Evolutionary conservation across 2,329 filamentous ascomycete species (phyloP).

Genomic region (Geoglossum cookeanum): DNA sequence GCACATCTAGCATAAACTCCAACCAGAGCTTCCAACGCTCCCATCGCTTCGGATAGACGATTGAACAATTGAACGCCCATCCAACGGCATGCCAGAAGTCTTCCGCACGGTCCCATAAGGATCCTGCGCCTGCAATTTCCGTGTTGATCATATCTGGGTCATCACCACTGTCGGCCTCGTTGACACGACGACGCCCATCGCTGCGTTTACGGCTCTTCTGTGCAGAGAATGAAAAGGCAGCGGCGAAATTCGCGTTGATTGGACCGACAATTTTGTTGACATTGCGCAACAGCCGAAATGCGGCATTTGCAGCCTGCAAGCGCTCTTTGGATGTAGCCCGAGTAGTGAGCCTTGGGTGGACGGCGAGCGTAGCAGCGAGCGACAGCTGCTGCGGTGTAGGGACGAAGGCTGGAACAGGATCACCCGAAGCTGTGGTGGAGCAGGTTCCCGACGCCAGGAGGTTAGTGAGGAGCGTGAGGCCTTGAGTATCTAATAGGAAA

Average conservation of each 20-base stretch:
- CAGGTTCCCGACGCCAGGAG: conserved; percentile 35
- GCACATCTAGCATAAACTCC: conserved; percentile 55
- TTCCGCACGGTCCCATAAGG: conserved; percentile 55
- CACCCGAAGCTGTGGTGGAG: conserved; percentile 16
- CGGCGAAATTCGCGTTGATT: conserved; percentile 45
- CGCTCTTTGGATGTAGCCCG: conserved; percentile 43
- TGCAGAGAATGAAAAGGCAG: conserved; percentile 49
- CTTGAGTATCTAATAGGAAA: conserved; percentile 28
- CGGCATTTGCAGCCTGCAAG: conserved; percentile 41
- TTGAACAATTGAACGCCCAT: conserved; percentile 86
- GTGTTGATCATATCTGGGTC: conserved; percentile 36
- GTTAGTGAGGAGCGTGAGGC: conserved; percentile 44
- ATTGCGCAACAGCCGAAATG: conserved; percentile 51
- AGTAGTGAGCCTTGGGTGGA: conserved; percentile 65
- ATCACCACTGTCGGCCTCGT: conserved; percentile 9
- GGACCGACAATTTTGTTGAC: conserved; percentile 47
- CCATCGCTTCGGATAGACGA: conserved; percentile 56
- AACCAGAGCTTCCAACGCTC: conserved; percentile 65
- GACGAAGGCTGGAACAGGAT: conserved; percentile 33
- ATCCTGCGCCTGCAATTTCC: conserved; percentile 41
- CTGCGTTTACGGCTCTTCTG: neutral
- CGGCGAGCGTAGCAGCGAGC: conserved; percentile 59
- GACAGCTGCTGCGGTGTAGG: conserved; percentile 57
- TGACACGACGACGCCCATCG: conserved; percentile 5
- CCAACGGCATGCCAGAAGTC: conserved; percentile 82